Evolutionary conservation across 805 yeast genomes (phyloP), one percentile per base, ranked within the genome.

Genomic region (Isabelozyma pseudorhagii): DNA sequence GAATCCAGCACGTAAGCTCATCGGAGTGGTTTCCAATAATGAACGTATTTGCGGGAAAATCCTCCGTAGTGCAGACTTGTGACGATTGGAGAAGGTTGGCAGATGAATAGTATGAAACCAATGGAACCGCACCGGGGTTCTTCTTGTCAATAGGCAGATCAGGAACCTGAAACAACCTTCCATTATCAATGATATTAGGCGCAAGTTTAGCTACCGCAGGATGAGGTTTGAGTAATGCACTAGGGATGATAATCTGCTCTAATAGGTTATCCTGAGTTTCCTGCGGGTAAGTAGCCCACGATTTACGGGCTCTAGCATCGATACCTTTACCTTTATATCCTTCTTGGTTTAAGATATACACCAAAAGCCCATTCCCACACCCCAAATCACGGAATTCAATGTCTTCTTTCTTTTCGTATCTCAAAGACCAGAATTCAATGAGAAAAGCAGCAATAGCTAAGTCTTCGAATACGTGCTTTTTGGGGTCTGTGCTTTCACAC

Each of bases 381-480:
- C 98, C 98, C 47, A 93, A 66, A 69, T 93, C 98, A 55, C 93
- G 78, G 63, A 92, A 93, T 58, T 84, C 85, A 58, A 87, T 83
- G 4, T 69, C 69, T 4, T 62, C 58, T 40, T 72, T 68, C 34
- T 62, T 64, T 18, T 68, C 67, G 29, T 56, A 59, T 31, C 61
- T 62, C 43, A 77, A 71, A 7, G 67, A 67, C 98, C 98, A 93
- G 36, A 89, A 75, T 68, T 89, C 96, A 27, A 93, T 88, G 52
- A 93, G 73, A 58, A 93, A 93, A 0, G 97, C 96, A 0, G 97
- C 97, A 57, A 93, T 92, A 3, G 97, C 96, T 47, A 93, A 80
- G 64, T 93, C 98, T 72, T 93, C 98, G 70, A 92, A 93, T 0
- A 93, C 97, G 69, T 93, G 98, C 64, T 93, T 93, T 57, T 85